Evolutionary conservation across 768 basidiomycete species (phyloP).

Genomic region (Kwoniella botswanensis): DNA sequence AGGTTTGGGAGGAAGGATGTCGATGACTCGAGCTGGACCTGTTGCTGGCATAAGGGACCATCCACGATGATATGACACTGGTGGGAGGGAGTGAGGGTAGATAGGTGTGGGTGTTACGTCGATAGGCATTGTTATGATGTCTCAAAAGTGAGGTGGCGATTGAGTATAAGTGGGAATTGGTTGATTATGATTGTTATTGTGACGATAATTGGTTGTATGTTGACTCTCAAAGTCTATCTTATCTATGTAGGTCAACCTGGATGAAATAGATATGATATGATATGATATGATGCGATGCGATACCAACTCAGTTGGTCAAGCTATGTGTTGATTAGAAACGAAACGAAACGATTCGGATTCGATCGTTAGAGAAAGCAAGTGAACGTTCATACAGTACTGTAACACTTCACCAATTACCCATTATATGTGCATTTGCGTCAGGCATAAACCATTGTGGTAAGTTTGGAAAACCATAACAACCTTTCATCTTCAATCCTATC

Average conservation of each 20-base stretch:
- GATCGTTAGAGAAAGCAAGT: no score
- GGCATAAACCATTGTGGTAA: background rate
- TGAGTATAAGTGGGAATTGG: background rate
- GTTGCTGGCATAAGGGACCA: background rate
- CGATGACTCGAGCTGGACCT: constrained; percentile 4
- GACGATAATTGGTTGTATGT: background rate
- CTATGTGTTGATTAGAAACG: no score
- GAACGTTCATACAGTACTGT: no score
- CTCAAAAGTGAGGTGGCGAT: background rate
- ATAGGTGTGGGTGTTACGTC: constrained; percentile 34
- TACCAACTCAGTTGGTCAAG: background rate
- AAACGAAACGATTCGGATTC: no score
- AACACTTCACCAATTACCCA: no score
- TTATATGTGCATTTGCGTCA: background rate
- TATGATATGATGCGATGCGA: background rate
- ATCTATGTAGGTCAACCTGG: background rate
- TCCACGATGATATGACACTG: constrained; percentile 8
- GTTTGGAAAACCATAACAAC: background rate
- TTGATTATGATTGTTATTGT: background rate
- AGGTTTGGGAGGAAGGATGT: background rate
- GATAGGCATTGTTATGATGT: constrained; percentile 30
- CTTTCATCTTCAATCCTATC: background rate
- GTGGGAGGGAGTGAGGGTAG: constrained; percentile 13
- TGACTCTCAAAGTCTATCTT: background rate
- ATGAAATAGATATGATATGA: no score